Evolutionary conservation across 805 yeast species (phyloP).

Genomic region (Cyberlindnera maclurae): DNA sequence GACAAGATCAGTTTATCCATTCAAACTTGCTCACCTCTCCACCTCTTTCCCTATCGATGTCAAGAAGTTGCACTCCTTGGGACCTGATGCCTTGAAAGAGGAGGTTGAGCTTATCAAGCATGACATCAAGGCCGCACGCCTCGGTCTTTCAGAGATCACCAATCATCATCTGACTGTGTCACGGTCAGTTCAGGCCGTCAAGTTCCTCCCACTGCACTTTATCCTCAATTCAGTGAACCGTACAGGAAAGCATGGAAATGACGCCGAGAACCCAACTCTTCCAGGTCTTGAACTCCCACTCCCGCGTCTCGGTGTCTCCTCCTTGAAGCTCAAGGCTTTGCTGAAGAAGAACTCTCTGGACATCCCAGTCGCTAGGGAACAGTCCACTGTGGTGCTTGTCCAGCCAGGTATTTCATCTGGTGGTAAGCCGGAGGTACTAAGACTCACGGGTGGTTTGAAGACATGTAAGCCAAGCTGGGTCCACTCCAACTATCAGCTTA

Average conservation of each 20-base stretch:
- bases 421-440: slow-evolving; percentile 50
- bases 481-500: slow-evolving; percentile 67
- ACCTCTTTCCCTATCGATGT: slow-evolving; percentile 51
- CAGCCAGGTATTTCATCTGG: slow-evolving; percentile 32
- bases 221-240: slow-evolving; percentile 59
- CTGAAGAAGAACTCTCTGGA: slow-evolving; percentile 44
- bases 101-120: slow-evolving; percentile 38
- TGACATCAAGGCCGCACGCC: slow-evolving; percentile 54
- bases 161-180: slow-evolving; percentile 75
- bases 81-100: slow-evolving; percentile 23
- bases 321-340: slow-evolving; percentile 59
- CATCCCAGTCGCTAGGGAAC: slow-evolving; percentile 68
- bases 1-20: slow-evolving; percentile 80
- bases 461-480: slow-evolving; percentile 78
- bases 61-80: slow-evolving; percentile 25
- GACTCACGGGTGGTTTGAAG: slow-evolving; percentile 75
- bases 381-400: slow-evolving; percentile 63
- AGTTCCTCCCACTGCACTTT: slow-evolving; percentile 63
- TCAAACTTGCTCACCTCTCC: slow-evolving; percentile 72
- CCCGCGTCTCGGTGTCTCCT: slow-evolving; percentile 64
- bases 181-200: slow-evolving; percentile 64
- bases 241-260: slow-evolving; percentile 60
- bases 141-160: slow-evolving; percentile 73
- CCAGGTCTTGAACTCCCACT: slow-evolving; percentile 73
- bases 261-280: slow-evolving; percentile 56